A percentile compares a stretch with the other conserved stretches of the same genome.
These are phyloP conservation scores for Verticillium nubilum DNA, from an alignment of 2,329 filamentous ascomycete genomes.

Conservation along the genomic window DNA sequence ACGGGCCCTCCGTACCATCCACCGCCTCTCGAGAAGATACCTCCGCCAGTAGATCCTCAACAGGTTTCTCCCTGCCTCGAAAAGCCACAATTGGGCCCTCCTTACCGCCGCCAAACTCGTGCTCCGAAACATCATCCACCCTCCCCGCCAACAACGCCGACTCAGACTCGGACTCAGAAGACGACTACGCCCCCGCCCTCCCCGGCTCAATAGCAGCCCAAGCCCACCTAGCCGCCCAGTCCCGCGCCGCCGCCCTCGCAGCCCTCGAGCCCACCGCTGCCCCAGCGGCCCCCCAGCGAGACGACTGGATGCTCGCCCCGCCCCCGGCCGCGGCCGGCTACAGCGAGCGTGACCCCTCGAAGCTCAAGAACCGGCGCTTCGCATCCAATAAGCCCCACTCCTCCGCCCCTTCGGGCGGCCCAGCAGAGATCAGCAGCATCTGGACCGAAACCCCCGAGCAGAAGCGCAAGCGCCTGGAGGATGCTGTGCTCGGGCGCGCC, in stretches of 20 bases:
- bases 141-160: slow-evolving; percentile 28
- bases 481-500: slow-evolving; percentile 73
- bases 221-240: slow-evolving; percentile 38
- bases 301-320: slow-evolving; percentile 79
- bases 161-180: slow-evolving; percentile 15
- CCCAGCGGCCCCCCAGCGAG: slow-evolving; percentile 52
- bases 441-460: slow-evolving; percentile 93
- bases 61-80: slow-evolving; percentile 20
- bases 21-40: slow-evolving; percentile 12
- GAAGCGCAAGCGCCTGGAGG: slow-evolving; percentile 72
- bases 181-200: slow-evolving; percentile 56
- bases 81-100: slow-evolving; percentile 34
- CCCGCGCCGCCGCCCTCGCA: slow-evolving; percentile 27
- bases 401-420: slow-evolving; percentile 17
- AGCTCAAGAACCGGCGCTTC: slow-evolving; percentile 77
- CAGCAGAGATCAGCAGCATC: slow-evolving; percentile 56
- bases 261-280: slow-evolving; percentile 19
- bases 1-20: slow-evolving; percentile 16
- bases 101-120: slow-evolving; percentile 30
- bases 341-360: slow-evolving; percentile 72
- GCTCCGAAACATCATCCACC: slow-evolving; percentile 33
- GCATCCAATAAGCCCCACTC: slow-evolving; percentile 52
- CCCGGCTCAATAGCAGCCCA: slow-evolving; percentile 33
- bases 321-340: slow-evolving; percentile 54
- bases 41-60: slow-evolving; percentile 12